A percentile compares a stretch with the other conserved stretches of the same genome.
These are phyloP conservation scores for Chernovozyma sophiae-reginae DNA, from an alignment of 1,139 yeast species.

Conservation along the genomic window DNA sequence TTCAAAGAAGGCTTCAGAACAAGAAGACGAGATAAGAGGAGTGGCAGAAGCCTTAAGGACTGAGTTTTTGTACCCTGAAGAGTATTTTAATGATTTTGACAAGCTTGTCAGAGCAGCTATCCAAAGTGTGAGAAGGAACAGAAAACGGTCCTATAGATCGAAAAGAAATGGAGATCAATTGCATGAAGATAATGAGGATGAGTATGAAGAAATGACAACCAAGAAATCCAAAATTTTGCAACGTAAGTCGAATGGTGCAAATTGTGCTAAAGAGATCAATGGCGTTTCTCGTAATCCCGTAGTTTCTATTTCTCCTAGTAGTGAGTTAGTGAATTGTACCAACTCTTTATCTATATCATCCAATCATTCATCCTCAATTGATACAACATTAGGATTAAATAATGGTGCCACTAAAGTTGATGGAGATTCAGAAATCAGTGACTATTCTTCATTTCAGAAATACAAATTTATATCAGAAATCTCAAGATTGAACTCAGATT, in stretches of 20 bases:
- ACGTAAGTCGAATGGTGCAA: neutral
- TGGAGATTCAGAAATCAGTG: conserved; percentile 4
- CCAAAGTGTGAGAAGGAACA: conserved; percentile 53
- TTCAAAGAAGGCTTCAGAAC: conserved; percentile 85
- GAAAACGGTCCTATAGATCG: conserved; percentile 39
- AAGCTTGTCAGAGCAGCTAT: conserved; percentile 89
- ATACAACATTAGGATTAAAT: neutral
- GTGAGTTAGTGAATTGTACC: conserved; percentile 3
- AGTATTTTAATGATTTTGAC: conserved; percentile 69
- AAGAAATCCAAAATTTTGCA: neutral
- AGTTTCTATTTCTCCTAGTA: conserved; percentile 5
- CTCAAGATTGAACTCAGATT: conserved; percentile 30
- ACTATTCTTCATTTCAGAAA: conserved; percentile 2
- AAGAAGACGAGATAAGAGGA: conserved; percentile 70
- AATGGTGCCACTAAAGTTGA: neutral
- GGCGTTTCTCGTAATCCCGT: too few species aligned
- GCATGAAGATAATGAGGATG: neutral
- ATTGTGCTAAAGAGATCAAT: neutral
- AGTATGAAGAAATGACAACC: neutral
- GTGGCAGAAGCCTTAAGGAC: conserved; percentile 73
- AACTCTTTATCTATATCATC: neutral
- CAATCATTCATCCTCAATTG: neutral
- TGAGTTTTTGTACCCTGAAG: conserved; percentile 69
- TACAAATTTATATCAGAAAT: conserved; percentile 32
- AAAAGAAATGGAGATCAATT: conserved; percentile 9